phyloP scores from a whole-genome alignment of 2,329 filamentous ascomycete species.

The Penicillium sp. region DNA sequence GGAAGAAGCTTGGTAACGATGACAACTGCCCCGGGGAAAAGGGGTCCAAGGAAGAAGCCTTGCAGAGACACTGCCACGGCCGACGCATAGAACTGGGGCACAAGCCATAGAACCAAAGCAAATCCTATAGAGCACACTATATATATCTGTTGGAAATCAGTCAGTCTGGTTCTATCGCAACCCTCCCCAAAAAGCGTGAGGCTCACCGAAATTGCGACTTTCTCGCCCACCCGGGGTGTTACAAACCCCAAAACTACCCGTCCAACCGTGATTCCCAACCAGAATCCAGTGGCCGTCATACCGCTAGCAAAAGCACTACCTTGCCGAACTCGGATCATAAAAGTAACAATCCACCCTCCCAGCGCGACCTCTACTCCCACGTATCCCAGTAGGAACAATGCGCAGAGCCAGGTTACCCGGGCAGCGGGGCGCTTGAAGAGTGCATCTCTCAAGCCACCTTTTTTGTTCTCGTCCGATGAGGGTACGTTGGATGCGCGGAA shows the following conservation, averaged over 20 bases:
- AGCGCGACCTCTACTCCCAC: conserved; percentile 71
- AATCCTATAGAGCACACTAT: conserved; percentile 62
- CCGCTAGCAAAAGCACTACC: conserved; percentile 70
- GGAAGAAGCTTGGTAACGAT: conserved; percentile 73
- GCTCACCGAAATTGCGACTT: conserved; percentile 55
- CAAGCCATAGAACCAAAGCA: conserved; percentile 76
- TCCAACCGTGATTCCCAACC: conserved; percentile 77
- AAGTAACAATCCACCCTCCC: conserved; percentile 79
- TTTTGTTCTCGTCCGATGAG: conserved; percentile 12
- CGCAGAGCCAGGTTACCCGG: conserved; percentile 29
- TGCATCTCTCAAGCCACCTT: conserved; percentile 23
- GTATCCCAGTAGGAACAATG: conserved; percentile 74
- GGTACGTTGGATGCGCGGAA: conserved; percentile 16
- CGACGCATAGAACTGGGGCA: conserved; percentile 72
- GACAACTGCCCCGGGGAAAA: conserved; percentile 75
- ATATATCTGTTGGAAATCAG: conserved; percentile 49
- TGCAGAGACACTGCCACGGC: conserved; percentile 69
- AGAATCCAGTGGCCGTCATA: conserved; percentile 76
- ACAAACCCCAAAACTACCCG: conserved; percentile 72
- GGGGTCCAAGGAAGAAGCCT: conserved; percentile 76
- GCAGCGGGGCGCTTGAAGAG: conserved; percentile 25
- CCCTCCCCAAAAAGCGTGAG: not conserved
- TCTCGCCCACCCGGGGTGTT: conserved; percentile 68
- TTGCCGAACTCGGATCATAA: conserved; percentile 77
- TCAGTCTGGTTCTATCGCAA: not conserved